These are phyloP conservation scores for Podospora anserina DNA, from an alignment of 495 filamentous ascomycete genomes.

Conservation along the genomic window DNA sequence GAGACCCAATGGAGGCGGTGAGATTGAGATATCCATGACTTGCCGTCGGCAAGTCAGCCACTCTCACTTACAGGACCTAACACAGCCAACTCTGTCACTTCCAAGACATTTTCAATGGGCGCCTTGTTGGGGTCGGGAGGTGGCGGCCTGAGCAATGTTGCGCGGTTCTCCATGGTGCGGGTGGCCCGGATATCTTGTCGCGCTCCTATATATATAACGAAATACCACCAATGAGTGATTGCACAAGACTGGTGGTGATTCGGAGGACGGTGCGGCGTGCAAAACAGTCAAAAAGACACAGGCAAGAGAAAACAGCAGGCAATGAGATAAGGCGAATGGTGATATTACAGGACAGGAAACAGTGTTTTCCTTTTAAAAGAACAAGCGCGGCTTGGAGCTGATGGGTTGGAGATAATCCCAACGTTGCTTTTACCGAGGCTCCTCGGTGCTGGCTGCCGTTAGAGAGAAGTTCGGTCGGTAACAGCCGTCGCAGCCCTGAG, in stretches of 20 bases:
- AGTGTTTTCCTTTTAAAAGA: background rate
- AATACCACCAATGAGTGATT: background rate
- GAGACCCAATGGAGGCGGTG: background rate
- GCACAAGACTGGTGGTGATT: background rate
- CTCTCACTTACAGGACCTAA: slow-evolving; percentile 66
- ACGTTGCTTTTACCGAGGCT: background rate
- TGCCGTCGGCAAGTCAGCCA: background rate
- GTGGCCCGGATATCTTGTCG: background rate
- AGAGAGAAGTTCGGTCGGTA: background rate
- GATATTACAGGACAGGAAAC: background rate
- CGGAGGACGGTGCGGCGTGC: slow-evolving; percentile 1
- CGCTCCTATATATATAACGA: slow-evolving; percentile 3
- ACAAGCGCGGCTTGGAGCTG: background rate
- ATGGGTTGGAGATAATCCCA: background rate
- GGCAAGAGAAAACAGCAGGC: too few relatives aligned
- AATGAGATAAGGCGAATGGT: background rate
- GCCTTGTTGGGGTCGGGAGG: slow-evolving; percentile 68
- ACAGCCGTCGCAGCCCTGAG: background rate
- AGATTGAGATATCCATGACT: background rate
- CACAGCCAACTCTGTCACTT: slow-evolving; percentile 74
- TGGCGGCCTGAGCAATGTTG: slow-evolving; percentile 75
- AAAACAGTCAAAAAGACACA: slow-evolving; percentile 3
- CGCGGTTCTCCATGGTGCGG: slow-evolving; percentile 19
- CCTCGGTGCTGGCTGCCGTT: background rate
- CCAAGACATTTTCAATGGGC: slow-evolving; percentile 81